phyloP scores from a whole-genome alignment of 495 filamentous ascomycete genomes.

The Evansstolkia leycettana region DNA sequence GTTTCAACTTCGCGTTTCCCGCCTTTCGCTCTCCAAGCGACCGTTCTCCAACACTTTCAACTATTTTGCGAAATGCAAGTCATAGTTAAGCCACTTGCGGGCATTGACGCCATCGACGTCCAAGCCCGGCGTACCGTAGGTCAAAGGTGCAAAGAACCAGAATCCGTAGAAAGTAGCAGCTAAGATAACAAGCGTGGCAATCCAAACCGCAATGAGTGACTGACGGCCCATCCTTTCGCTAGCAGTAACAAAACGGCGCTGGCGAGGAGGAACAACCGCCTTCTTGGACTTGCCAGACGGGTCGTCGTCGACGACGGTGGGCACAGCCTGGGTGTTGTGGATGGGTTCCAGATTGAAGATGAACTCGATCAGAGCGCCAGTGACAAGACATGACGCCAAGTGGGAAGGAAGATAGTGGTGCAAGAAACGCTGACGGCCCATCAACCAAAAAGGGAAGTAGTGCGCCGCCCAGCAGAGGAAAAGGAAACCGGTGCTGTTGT shows the following conservation, averaged over 20 bases:
- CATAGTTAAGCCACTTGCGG: conserved; percentile 92
- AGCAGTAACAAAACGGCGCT: conserved; percentile 47
- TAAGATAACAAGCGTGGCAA: conserved; percentile 58
- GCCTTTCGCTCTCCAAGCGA: too few species aligned
- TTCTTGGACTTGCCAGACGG: conserved; percentile 28
- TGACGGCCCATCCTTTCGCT: conserved; percentile 70
- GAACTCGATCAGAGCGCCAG: conserved; percentile 94
- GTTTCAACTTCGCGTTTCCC: too few species aligned
- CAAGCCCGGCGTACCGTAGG: conserved; percentile 91
- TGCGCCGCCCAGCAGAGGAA: conserved; percentile 79
- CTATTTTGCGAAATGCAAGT: conserved; percentile 98
- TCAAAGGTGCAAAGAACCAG: conserved; percentile 87
- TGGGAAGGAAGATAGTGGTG: conserved; percentile 81
- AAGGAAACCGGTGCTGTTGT: conserved; percentile 97
- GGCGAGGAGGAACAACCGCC: conserved; percentile 6
- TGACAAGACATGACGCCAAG: conserved; percentile 81
- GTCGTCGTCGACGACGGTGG: conserved; percentile 34
- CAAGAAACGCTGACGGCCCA: conserved; percentile 65
- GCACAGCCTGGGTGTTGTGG: conserved; percentile 8
- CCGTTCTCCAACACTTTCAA: too few species aligned
- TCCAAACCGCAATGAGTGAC: conserved; percentile 67
- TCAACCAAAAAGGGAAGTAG: conserved; percentile 64
- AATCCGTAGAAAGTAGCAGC: conserved; percentile 62
- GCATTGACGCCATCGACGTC: conserved; percentile 65
- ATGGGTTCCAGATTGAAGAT: conserved; percentile 82